Conservation (phyloP, 2,329 filamentous ascomycete species). For the Seiridium cupressi region DNA sequence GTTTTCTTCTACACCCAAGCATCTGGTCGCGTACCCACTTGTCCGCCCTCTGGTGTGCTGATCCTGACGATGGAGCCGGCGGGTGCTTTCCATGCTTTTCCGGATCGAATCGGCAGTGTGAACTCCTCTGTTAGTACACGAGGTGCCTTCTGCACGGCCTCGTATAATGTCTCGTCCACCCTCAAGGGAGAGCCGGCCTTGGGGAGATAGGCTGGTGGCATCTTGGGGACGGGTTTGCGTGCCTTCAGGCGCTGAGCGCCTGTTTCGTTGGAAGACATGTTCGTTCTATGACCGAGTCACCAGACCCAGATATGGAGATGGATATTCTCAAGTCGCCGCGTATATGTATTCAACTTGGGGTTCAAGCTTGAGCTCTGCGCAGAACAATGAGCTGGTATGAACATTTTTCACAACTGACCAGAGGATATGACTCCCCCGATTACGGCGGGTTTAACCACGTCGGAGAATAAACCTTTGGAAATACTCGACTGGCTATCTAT, state of each 20-base stretch:
- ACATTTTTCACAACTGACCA: too few species aligned
- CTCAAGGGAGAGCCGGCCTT: conserved; percentile 39
- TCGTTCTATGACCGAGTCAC: too few species aligned
- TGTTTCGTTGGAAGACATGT: not conserved
- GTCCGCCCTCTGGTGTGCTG: conserved; percentile 72
- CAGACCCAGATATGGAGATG: too few species aligned
- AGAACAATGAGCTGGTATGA: too few species aligned
- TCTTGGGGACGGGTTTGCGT: conserved; percentile 43
- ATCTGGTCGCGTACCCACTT: conserved; percentile 53
- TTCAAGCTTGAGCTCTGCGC: too few species aligned
- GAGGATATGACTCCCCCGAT: too few species aligned
- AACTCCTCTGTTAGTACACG: conserved; percentile 48
- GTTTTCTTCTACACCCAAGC: too few species aligned
- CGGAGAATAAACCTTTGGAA: too few species aligned
- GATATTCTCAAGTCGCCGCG: too few species aligned
- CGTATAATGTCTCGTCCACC: conserved; percentile 51
- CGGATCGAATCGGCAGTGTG: conserved; percentile 70
- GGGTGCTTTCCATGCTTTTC: conserved; percentile 68
- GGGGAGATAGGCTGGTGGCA: conserved; percentile 48
- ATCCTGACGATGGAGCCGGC: conserved; percentile 69
- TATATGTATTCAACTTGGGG: too few species aligned
- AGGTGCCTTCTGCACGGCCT: conserved; percentile 53
- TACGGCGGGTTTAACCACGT: too few species aligned
- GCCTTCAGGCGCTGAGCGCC: conserved; percentile 35
- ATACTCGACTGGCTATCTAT: not conserved